Evolutionary conservation across 495 filamentous ascomycete genomes (phyloP), one percentile per base, ranked within the genome.

Genomic region (Saxophila tyrrhenica): DNA sequence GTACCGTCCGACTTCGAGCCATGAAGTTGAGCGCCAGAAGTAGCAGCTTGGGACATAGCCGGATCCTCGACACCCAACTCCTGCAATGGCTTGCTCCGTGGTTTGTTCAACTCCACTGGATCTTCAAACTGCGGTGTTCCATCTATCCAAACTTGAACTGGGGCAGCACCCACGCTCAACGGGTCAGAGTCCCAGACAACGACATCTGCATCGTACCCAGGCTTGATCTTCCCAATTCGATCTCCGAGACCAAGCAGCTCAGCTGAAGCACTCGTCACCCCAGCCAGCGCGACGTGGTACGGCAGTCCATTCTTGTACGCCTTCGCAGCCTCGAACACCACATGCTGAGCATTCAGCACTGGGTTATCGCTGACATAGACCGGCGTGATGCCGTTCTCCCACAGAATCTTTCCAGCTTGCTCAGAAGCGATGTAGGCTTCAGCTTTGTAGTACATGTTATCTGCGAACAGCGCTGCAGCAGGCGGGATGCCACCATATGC

Each of bases 141-240:
- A 60, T 85, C 81, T 55, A 85, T 80, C 73, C 75, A 85, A 1
- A 85, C 78, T 54, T 84, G 78, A 0, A 76, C 64, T 0, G 81
- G 78, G 3, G 80, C 69, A 0, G 81, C 80, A 10, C 81, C 81
- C 0, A 78, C 71, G 39, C 72, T 72, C 3, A 85, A 65, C 25
- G 81, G 81, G 61, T 85, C 78, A 45, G 73, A 77, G 59, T 84
- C 80, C 80, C 80, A 85, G 9, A 84, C 73, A 1, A 82, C 81
- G 20, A 85, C 52, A 58, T 85, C 81, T 20, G 81, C 81, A 61
- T 85, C 81, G 54, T 78, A 82, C 0, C 81, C 80, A 20, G 74
- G 67, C 63, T 76, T 77, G 42, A 78, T 67, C 56, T 82, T 82
- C 9, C 81, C 81, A 13, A 85, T 69, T 16, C 81, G 71, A 42